Percentiles rank a stretch among this genome's conserved stretches.
Conservation (phyloP, 129 eudicot genomes). For the Flaveria sonorensis region DNA sequence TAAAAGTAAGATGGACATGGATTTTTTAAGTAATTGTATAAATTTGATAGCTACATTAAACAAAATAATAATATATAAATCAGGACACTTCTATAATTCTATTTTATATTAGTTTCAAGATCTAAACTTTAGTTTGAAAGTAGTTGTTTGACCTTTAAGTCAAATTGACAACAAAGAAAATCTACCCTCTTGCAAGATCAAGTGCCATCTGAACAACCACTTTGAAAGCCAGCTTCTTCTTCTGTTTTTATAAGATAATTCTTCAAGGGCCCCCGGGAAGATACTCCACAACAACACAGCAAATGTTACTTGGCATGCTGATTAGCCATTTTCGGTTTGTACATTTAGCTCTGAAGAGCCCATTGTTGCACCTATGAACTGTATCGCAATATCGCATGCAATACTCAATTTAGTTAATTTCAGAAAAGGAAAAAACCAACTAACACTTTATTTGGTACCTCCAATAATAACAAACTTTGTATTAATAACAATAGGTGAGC, state of each 20-base stretch:
- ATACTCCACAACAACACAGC: conserved; percentile 90
- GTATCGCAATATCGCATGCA: conserved; percentile 23
- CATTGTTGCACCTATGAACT: conserved; percentile 94
- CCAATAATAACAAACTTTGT: neutral
- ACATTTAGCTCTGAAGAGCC: conserved; percentile 76
- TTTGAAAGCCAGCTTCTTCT: conserved; percentile 87
- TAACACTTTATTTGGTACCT: neutral
- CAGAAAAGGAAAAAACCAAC: neutral
- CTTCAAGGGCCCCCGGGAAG: conserved; percentile 88
- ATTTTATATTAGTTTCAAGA: neutral
- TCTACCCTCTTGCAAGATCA: conserved; percentile 91
- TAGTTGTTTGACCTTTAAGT: conserved; percentile 27
- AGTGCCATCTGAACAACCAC: conserved; percentile 88
- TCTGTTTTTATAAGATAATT: conserved; percentile 77
- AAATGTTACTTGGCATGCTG: conserved; percentile 81
- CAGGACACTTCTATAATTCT: neutral
- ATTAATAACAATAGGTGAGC: neutral
- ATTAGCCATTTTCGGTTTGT: conserved; percentile 81
- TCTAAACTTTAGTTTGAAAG: neutral
- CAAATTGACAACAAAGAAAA: conserved; percentile 16
- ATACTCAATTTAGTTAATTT: neutral
- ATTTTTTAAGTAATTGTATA: neutral
- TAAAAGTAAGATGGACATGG: neutral
- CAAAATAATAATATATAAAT: neutral
- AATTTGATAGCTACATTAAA: conserved; percentile 4